Percentiles rank a stretch among this genome's conserved stretches.
phyloP scores from a whole-genome alignment of 768 basidiomycete genomes.

The Leucocoprinus birnbaumii region DNA sequence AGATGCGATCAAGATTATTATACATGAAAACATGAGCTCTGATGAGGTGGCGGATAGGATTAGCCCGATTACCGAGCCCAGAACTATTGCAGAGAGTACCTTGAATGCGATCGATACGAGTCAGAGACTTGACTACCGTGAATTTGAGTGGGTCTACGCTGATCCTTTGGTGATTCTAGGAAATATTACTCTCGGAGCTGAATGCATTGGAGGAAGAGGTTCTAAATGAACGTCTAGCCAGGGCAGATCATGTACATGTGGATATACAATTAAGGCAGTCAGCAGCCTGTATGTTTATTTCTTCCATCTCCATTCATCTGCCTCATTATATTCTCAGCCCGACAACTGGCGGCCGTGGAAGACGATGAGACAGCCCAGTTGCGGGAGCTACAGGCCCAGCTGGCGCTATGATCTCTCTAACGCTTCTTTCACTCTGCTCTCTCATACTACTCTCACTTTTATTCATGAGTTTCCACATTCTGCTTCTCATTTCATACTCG shows the following conservation, averaged over 20 bases:
- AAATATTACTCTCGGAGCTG: slow-evolving; percentile 75
- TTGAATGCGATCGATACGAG: slow-evolving; percentile 84
- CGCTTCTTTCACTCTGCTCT: too few species aligned
- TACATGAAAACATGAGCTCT: slow-evolving; percentile 88
- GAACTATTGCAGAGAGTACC: slow-evolving; percentile 90
- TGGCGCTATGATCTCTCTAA: slow-evolving; percentile 76
- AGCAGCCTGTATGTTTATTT: slow-evolving; percentile 44
- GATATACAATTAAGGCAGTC: slow-evolving; percentile 65
- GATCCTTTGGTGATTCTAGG: slow-evolving; percentile 40
- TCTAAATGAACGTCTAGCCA: slow-evolving; percentile 79
- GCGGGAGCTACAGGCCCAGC: slow-evolving; percentile 80
- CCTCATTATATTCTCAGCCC: slow-evolving; percentile 5
- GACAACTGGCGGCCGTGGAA: slow-evolving; percentile 45
- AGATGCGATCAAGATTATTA: slow-evolving; percentile 81
- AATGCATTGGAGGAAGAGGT: slow-evolving; percentile 87
- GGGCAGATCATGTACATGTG: slow-evolving; percentile 88
- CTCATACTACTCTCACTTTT: not conserved
- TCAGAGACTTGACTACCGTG: slow-evolving; percentile 28
- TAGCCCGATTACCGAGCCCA: slow-evolving; percentile 84
- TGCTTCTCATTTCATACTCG: too few species aligned
- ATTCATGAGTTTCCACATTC: too few species aligned
- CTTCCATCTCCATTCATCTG: not conserved
- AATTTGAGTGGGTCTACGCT: not conserved
- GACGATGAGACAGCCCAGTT: slow-evolving; percentile 93
- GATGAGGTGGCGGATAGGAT: slow-evolving; percentile 91